Evolutionary conservation across 2,329 filamentous ascomycete genomes (phyloP), one percentile per base, ranked within the genome.

Genomic region (Cordyceps fumosorosea): DNA sequence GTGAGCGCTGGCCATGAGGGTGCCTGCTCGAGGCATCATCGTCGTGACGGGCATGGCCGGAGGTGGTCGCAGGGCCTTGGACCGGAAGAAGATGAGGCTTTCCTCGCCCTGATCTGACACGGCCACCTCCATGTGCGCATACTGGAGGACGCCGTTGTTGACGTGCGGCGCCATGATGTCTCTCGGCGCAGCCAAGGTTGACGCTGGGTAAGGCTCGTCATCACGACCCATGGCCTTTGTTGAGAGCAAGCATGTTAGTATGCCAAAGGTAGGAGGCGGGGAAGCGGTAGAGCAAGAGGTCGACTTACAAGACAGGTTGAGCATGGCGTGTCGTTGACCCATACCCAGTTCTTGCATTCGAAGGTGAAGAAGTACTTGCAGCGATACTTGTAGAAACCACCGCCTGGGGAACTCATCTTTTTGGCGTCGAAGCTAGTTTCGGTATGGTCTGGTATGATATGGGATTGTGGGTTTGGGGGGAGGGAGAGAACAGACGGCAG

Each of bases 321-420:
- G 69, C 81, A 84, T 12, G 79, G 73, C 42, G 77, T 74, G 60
- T 80, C 77, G 60, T 81, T 80, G 20, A 83, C 76, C 71, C 80
- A 82, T 12, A 83, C 81, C 81, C 81, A 84, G 66, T 83, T 79
- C 5, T 73, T 75, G 66, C 81, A 83, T 65, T 82, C 78, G 67
- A 81, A 75, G 34, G 78, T 76, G 62, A 77, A 77, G 66, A 80
- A 82, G 73, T 82, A 80, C 71, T 81, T 83, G 77, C 81, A 84
- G 48, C 78, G 76, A 70, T 81, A 83, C 72, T 79, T 82, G 69
- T 81, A 82, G 64, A 77, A 81, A 44, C 77, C 77, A 42, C 77
- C 76, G 51, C 78, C 77, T 65, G 74, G 67, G 20, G 68, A 68
- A 58, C 70, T 73, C 72, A 74, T 73, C 12, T 52, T 63, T 50